These are phyloP conservation scores for Alloteropsis angusta DNA, from an alignment of 202 grass and related monocot species.

Conservation along the genomic window DNA sequence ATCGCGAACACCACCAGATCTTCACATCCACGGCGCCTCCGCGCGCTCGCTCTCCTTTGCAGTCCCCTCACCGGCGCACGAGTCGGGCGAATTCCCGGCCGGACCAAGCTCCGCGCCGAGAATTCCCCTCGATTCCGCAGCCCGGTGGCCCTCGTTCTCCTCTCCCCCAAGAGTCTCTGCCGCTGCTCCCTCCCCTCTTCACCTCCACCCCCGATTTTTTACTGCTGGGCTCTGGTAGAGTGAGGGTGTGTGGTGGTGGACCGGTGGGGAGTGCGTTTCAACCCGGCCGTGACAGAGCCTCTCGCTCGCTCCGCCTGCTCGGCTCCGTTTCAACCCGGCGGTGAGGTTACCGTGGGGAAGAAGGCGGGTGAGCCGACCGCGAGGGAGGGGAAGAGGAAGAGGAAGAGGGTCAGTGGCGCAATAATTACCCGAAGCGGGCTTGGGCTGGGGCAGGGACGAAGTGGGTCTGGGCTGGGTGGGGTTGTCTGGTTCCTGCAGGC, in stretches of 20 bases:
- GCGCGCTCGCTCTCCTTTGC: neutral
- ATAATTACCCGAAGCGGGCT: neutral
- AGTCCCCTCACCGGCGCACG: neutral
- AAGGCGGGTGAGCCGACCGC: neutral
- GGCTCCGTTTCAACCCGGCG: neutral
- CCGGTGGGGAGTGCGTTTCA: neutral
- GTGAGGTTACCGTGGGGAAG: neutral
- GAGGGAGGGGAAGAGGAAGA: neutral
- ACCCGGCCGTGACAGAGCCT: neutral
- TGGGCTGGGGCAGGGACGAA: neutral
- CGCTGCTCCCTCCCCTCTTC: neutral
- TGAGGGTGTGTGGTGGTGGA: neutral
- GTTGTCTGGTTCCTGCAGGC: slow-evolving; percentile 40
- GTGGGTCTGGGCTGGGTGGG: neutral
- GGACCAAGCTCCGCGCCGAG: neutral
- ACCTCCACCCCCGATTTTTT: neutral
- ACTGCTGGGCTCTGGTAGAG: neutral
- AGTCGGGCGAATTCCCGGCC: slow-evolving; percentile 27
- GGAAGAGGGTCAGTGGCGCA: neutral
- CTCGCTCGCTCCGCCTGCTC: neutral
- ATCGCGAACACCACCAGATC: slow-evolving; percentile 39
- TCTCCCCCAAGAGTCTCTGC: neutral
- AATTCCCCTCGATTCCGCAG: slow-evolving; percentile 25
- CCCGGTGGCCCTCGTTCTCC: neutral
- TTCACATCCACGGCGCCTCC: slow-evolving; percentile 38